Evolutionary conservation across 208 protist genomes (phyloP).

Genomic region (Naegleria gruberi): DNA sequence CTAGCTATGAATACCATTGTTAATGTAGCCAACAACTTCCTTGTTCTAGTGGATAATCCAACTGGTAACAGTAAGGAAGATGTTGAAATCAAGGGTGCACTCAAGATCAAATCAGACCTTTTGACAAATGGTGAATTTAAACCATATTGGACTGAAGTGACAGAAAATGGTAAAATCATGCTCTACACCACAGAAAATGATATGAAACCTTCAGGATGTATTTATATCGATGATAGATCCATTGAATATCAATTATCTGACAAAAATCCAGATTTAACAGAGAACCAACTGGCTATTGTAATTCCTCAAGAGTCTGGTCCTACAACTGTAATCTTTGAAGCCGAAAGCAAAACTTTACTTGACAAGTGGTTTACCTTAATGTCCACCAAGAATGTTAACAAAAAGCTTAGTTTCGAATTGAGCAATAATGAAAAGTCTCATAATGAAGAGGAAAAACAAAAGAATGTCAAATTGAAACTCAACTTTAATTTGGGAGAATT

Average conservation of each 20-base stretch:
- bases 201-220: neutral
- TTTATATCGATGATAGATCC: neutral
- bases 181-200: neutral
- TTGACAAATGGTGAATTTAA: neutral
- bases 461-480: neutral
- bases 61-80: neutral
- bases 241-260: neutral
- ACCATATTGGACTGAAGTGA: neutral
- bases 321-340: neutral
- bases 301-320: neutral
- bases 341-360: neutral
- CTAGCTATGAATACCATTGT: neutral
- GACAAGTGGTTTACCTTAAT: neutral
- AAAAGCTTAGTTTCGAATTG: neutral
- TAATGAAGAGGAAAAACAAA: neutral
- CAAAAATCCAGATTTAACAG: neutral
- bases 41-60: conserved; percentile 1
- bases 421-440: neutral
- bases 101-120: neutral
- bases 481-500: neutral
- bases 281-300: neutral
- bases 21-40: neutral
- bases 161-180: neutral
- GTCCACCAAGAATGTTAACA: neutral
- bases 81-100: neutral